Conservation (phyloP, 2,329 filamentous ascomycete species). For the Neonectria coccinea region DNA sequence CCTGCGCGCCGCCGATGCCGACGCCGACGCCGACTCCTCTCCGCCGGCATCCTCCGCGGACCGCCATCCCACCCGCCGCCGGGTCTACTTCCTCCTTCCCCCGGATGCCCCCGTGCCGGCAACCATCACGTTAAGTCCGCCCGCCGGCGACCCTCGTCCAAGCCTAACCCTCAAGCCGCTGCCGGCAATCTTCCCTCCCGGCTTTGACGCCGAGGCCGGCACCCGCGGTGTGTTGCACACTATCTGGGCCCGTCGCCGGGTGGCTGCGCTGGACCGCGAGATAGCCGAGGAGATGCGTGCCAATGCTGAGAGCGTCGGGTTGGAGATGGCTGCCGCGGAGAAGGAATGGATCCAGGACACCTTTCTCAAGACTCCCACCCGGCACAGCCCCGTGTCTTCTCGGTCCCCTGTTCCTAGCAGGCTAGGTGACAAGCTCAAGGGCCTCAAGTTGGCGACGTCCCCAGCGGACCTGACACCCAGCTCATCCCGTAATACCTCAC, state of each 20-base stretch:
- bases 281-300: constrained; percentile 78
- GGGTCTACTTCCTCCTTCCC: constrained; percentile 85
- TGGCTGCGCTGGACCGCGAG: constrained; percentile 80
- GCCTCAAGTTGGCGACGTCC: constrained; percentile 81
- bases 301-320: constrained; percentile 84
- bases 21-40: constrained; percentile 41
- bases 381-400: constrained; percentile 63
- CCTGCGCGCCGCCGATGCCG: constrained; percentile 67
- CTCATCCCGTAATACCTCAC: constrained; percentile 59
- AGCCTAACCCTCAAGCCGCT: constrained; percentile 77
- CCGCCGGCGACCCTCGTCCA: constrained; percentile 46
- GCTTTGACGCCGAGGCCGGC: constrained; percentile 76
- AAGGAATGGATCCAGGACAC: constrained; percentile 87
- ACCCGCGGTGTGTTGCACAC: constrained; percentile 88
- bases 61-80: constrained; percentile 55
- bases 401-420: constrained; percentile 75
- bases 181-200: constrained; percentile 86
- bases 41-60: constrained; percentile 46
- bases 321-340: constrained; percentile 87
- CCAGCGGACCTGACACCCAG: constrained; percentile 70
- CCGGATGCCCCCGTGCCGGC: constrained; percentile 78
- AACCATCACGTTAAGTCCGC: constrained; percentile 72
- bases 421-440: constrained; percentile 82
- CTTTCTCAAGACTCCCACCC: constrained; percentile 61
- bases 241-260: constrained; percentile 86